Conservation (phyloP, 306 rosid genomes). For the Delonix regia region DNA sequence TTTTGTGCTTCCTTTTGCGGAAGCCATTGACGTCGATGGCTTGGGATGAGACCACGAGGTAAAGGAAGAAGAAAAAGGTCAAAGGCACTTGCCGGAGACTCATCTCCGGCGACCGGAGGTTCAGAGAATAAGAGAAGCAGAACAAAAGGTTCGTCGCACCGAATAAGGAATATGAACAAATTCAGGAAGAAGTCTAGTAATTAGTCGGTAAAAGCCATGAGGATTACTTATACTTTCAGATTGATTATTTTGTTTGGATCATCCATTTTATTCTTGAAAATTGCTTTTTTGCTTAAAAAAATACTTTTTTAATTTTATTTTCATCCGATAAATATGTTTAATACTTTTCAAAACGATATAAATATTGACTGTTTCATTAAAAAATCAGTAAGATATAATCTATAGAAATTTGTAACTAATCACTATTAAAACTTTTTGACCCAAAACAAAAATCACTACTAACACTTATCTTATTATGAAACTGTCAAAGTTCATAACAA, state of each 20-base stretch:
- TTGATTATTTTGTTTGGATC: not conserved
- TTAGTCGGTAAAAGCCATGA: not conserved
- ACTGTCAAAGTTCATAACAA: too few species aligned
- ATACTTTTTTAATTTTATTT: too few species aligned
- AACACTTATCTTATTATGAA: too few species aligned
- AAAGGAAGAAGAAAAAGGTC: conserved; percentile 39
- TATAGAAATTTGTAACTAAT: too few species aligned
- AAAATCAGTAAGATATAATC: too few species aligned
- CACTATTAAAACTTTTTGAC: too few species aligned
- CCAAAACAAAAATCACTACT: too few species aligned
- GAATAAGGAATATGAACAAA: not conserved
- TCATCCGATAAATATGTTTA: too few species aligned
- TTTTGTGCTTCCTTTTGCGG: conserved; percentile 47
- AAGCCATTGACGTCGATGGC: conserved; percentile 14
- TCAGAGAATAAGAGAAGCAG: not conserved
- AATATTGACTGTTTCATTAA: too few species aligned
- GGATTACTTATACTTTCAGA: not conserved
- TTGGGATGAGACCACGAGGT: conserved; percentile 48
- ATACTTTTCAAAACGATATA: too few species aligned
- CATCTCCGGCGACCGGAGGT: conserved; percentile 55
- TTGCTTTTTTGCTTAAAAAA: too few species aligned
- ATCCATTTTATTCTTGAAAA: not conserved
- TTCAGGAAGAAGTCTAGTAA: not conserved
- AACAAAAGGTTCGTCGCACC: not conserved
- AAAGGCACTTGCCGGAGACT: conserved; percentile 47